phyloP scores from a whole-genome alignment of 768 basidiomycete species.

The Agrocybe pediades region DNA sequence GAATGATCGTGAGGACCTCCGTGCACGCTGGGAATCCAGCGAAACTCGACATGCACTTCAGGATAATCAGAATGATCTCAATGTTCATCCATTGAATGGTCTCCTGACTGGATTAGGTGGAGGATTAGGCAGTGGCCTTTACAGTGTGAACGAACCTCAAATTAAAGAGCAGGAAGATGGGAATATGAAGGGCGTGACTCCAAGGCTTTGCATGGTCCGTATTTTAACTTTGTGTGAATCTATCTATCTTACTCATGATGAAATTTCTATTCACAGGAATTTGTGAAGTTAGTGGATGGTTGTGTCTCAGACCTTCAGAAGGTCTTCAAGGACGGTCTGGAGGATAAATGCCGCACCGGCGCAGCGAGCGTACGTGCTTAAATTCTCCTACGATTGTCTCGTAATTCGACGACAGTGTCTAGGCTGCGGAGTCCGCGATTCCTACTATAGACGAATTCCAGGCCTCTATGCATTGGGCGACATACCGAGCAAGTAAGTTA shows the following conservation, averaged over 20 bases:
- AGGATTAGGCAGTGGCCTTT: constrained; percentile 29
- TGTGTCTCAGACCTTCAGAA: constrained; percentile 49
- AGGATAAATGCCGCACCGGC: constrained; percentile 57
- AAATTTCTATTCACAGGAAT: constrained; percentile 38
- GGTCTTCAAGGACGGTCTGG: constrained; percentile 53
- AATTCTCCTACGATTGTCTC: not conserved
- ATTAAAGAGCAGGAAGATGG: constrained; percentile 46
- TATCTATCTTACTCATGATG: not conserved
- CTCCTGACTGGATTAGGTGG: constrained; percentile 30
- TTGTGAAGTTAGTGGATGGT: constrained; percentile 43
- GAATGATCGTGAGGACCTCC: constrained; percentile 50
- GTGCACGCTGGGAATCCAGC: constrained; percentile 53
- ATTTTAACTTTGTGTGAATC: not conserved
- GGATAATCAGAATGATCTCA: not conserved
- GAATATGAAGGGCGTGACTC: constrained; percentile 45
- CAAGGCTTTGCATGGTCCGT: constrained; percentile 42
- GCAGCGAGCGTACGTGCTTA: constrained; percentile 43
- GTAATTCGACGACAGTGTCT: constrained; percentile 5
- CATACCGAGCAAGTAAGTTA: constrained; percentile 56
- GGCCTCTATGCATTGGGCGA: constrained; percentile 58
- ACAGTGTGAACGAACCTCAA: constrained; percentile 33
- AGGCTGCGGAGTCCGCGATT: constrained; percentile 48
- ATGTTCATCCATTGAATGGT: constrained; percentile 37
- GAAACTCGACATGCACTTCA: constrained; percentile 21
- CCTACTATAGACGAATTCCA: constrained; percentile 51